phyloP scores from a whole-genome alignment of 805 yeast genomes.

The Ogataea trehalophila region DNA sequence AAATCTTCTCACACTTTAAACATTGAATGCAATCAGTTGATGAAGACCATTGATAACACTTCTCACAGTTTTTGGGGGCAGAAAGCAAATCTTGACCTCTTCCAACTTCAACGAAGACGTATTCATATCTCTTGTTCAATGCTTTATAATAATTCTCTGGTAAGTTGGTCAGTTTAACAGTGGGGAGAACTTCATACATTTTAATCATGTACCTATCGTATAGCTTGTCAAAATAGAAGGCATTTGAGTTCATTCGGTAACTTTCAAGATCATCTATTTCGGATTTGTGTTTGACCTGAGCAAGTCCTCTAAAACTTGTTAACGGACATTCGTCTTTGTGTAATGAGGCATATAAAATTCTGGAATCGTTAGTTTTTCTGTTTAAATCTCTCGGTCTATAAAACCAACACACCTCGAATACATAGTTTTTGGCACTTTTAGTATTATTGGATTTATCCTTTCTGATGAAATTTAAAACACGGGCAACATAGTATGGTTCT shows the following conservation, averaged over 20 bases:
- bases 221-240: conserved; percentile 79
- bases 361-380: conserved; percentile 59
- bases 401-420: conserved; percentile 82
- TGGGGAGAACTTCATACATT: conserved; percentile 73
- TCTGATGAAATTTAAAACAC: conserved; percentile 66
- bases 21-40: conserved; percentile 70
- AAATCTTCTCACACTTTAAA: conserved; percentile 65
- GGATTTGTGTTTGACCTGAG: conserved; percentile 61
- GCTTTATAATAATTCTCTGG: conserved; percentile 60
- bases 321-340: conserved; percentile 82
- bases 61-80: conserved; percentile 64
- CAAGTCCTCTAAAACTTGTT: conserved; percentile 67
- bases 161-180: conserved; percentile 49
- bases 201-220: conserved; percentile 83
- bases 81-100: conserved; percentile 57
- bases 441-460: conserved; percentile 30
- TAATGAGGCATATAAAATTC: conserved; percentile 78
- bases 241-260: conserved; percentile 55
- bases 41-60: conserved; percentile 84
- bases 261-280: conserved; percentile 57
- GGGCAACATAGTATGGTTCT: conserved; percentile 87
- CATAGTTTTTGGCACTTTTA: conserved; percentile 48
- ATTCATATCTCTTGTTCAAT: conserved; percentile 62
- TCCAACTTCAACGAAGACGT: conserved; percentile 68
- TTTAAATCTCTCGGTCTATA: conserved; percentile 84